Conservation (phyloP, 176 grass and related monocot species). For the Thalia dealbata region DNA sequence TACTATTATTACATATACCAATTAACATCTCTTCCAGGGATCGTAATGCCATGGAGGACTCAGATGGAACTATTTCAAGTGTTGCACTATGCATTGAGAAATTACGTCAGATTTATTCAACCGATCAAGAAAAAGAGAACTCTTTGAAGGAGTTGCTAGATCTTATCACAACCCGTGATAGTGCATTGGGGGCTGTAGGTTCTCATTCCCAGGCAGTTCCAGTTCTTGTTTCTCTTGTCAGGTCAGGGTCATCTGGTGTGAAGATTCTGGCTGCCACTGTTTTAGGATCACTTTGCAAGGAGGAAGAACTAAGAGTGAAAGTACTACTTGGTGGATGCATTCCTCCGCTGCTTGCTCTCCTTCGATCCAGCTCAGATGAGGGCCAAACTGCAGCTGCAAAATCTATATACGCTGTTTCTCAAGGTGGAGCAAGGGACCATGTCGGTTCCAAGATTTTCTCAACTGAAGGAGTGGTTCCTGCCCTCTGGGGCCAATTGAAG, state of each 20-base stretch:
- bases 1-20: too few relatives aligned
- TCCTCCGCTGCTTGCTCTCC: slow-evolving; percentile 19
- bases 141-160: slow-evolving; percentile 14
- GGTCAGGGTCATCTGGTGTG: slow-evolving; percentile 11
- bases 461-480: slow-evolving; percentile 21
- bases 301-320: slow-evolving; percentile 19
- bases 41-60: slow-evolving; percentile 3
- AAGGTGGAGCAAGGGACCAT: slow-evolving; percentile 20
- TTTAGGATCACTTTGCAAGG: slow-evolving; percentile 25
- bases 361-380: slow-evolving; percentile 16
- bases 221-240: slow-evolving; percentile 19
- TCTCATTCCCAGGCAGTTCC: slow-evolving; percentile 21
- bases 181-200: slow-evolving; percentile 16
- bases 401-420: slow-evolving; percentile 21
- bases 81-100: slow-evolving; percentile 19
- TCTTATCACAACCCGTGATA: slow-evolving; percentile 15
- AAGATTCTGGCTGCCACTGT: slow-evolving; percentile 16
- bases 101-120: slow-evolving; percentile 7
- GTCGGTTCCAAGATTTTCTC: slow-evolving; percentile 17
- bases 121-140: slow-evolving; percentile 22
- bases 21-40: slow-evolving; percentile 1
- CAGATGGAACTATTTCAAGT: slow-evolving; percentile 24
- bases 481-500: slow-evolving; percentile 3
- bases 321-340: slow-evolving; percentile 38
- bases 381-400: slow-evolving; percentile 18